Evolutionary conservation across 805 yeast genomes (phyloP).

Genomic region (Lipomyces yamanashiensis): DNA sequence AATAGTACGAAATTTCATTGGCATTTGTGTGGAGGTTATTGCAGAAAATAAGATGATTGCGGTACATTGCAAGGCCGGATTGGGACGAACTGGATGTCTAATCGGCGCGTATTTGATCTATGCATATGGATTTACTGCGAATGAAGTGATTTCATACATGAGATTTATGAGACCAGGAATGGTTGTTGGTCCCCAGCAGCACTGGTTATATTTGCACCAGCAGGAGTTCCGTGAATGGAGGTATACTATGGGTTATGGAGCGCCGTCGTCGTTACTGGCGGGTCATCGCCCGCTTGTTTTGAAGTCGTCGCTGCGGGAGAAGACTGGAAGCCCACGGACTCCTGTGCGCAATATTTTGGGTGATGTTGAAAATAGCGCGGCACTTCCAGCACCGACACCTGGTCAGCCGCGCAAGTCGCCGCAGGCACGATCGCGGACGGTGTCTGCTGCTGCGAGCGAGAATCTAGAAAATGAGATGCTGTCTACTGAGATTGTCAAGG

Average conservation of each 20-base stretch:
- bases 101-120: slow-evolving; percentile 97
- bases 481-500: not conserved
- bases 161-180: slow-evolving; percentile 96
- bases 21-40: slow-evolving; percentile 91
- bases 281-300: slow-evolving; percentile 32
- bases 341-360: slow-evolving; percentile 78
- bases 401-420: slow-evolving; percentile 87
- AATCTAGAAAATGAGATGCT: slow-evolving; percentile 7
- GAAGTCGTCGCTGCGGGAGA: slow-evolving; percentile 7
- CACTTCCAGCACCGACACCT: slow-evolving; percentile 90
- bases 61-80: slow-evolving; percentile 98
- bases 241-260: slow-evolving; percentile 50
- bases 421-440: slow-evolving; percentile 11
- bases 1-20: slow-evolving; percentile 87
- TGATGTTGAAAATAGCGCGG: slow-evolving; percentile 66
- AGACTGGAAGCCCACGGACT: slow-evolving; percentile 51
- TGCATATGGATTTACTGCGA: slow-evolving; percentile 96
- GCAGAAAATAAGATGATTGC: slow-evolving; percentile 78
- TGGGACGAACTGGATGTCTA: slow-evolving; percentile 96
- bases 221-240: slow-evolving; percentile 96
- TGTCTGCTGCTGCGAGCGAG: slow-evolving; percentile 13
- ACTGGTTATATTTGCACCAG: slow-evolving; percentile 96
- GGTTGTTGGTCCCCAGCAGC: slow-evolving; percentile 99
- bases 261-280: slow-evolving; percentile 43
- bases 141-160: slow-evolving; percentile 95